Evolutionary conservation across 1,139 yeast genomes (phyloP).

Genomic region (Yamadazyma oceani): DNA sequence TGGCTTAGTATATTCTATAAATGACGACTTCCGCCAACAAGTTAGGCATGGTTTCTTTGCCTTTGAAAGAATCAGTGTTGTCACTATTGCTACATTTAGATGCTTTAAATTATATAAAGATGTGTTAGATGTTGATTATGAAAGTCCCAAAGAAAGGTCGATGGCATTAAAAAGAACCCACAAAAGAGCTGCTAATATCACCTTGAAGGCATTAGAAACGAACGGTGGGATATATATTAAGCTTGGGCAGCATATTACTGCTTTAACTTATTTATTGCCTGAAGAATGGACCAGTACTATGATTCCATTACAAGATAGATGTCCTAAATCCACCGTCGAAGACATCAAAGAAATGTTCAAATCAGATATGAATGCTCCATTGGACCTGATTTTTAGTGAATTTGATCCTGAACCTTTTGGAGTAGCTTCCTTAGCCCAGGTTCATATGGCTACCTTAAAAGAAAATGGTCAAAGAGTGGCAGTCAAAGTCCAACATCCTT

Average conservation of each 20-base stretch:
- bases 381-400: constrained; percentile 65
- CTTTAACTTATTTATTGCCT: constrained; percentile 88
- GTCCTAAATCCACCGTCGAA: constrained; percentile 77
- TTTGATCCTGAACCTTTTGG: constrained; percentile 83
- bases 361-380: constrained; percentile 59
- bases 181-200: constrained; percentile 71
- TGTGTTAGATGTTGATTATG: constrained; percentile 49
- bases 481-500: constrained; percentile 93
- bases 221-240: constrained; percentile 95
- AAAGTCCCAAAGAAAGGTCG: constrained; percentile 47
- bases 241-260: constrained; percentile 90
- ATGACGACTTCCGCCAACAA: constrained; percentile 26
- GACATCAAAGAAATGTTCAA: constrained; percentile 67
- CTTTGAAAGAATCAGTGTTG: constrained; percentile 59
- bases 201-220: constrained; percentile 73
- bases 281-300: constrained; percentile 93
- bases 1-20: constrained; percentile 32
- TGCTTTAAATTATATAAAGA: constrained; percentile 67
- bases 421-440: constrained; percentile 95
- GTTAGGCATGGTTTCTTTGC: constrained; percentile 39
- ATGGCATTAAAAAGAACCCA: constrained; percentile 62
- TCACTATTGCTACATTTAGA: constrained; percentile 58
- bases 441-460: constrained; percentile 71
- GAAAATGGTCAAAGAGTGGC: constrained; percentile 75
- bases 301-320: constrained; percentile 88